A percentile compares a stretch with the other conserved stretches of the same genome.
Conservation (phyloP, 2,329 filamentous ascomycete species). For the Colletotrichum navitas region DNA sequence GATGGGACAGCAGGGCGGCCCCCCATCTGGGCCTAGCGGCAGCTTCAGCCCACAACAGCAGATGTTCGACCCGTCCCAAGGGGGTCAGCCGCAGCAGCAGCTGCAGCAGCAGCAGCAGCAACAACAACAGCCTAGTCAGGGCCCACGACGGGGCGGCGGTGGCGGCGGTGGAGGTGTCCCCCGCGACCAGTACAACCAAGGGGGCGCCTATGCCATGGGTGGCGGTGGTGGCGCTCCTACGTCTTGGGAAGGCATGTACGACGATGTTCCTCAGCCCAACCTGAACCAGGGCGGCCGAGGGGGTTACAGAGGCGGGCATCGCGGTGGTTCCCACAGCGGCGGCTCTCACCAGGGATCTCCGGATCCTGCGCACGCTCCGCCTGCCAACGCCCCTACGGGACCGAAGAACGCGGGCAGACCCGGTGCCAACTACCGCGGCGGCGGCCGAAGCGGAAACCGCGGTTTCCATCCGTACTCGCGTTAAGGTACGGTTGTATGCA, state of each 20-base stretch:
- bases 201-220: conserved; percentile 51
- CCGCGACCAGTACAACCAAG: conserved; percentile 48
- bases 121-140: conserved; percentile 40
- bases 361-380: conserved; percentile 61
- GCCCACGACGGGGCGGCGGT: conserved; percentile 48
- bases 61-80: conserved; percentile 43
- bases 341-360: conserved; percentile 57
- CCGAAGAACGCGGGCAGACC: conserved; percentile 95
- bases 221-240: conserved; percentile 75
- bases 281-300: conserved; percentile 65
- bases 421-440: conserved; percentile 93
- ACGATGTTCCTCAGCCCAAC: conserved; percentile 89
- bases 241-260: conserved; percentile 98
- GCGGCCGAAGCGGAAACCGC: conserved; percentile 79
- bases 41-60: conserved; percentile 46
- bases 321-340: conserved; percentile 55
- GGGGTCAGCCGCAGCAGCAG: conserved; percentile 43
- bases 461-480: conserved; percentile 83
- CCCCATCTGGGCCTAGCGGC: conserved; percentile 45
- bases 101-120: conserved; percentile 21
- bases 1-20: conserved; percentile 36
- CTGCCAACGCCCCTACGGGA: conserved; percentile 82
- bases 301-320: conserved; percentile 50
- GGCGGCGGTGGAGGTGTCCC: conserved; percentile 39
- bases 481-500: background rate